These are phyloP conservation scores for Auriscalpium vulgare DNA, from an alignment of 768 basidiomycete genomes.

Conservation along the genomic window DNA sequence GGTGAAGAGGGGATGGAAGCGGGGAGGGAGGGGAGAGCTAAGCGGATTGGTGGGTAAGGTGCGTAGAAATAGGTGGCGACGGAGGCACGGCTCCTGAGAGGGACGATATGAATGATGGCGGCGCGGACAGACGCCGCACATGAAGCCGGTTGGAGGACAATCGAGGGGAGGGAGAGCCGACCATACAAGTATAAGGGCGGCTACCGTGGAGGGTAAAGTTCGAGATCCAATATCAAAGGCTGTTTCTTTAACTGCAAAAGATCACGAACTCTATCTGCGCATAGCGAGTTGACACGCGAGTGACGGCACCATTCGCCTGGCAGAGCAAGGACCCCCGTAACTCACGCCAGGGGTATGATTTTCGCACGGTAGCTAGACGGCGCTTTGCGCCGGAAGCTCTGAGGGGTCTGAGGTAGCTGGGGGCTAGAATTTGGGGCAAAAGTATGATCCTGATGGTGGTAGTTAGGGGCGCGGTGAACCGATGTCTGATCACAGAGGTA, in stretches of 20 bases:
- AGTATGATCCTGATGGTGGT: too few species aligned
- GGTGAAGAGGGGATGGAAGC: neutral
- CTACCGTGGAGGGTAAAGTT: slow-evolving; percentile 10
- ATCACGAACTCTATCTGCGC: slow-evolving; percentile 16
- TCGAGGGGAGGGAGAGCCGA: slow-evolving; percentile 8
- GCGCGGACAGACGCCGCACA: neutral
- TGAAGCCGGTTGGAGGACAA: slow-evolving; percentile 1
- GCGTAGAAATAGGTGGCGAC: slow-evolving; percentile 6
- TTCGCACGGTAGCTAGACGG: too few species aligned
- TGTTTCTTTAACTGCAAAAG: slow-evolving; percentile 21
- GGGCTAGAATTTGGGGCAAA: too few species aligned
- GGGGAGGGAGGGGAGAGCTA: slow-evolving; percentile 8
- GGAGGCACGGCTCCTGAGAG: slow-evolving; percentile 8
- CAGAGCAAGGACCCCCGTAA: too few species aligned
- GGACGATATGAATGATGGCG: neutral
- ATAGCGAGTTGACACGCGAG: neutral
- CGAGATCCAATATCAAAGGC: slow-evolving; percentile 15
- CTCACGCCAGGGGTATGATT: too few species aligned
- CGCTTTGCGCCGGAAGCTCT: too few species aligned
- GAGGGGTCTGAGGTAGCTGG: too few species aligned
- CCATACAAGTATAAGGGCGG: slow-evolving; percentile 16
- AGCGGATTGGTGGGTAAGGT: slow-evolving; percentile 10
- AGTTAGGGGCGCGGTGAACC: too few species aligned
- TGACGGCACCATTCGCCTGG: slow-evolving; percentile 12
- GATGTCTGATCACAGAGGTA: too few species aligned